Conservation (phyloP, 2,329 filamentous ascomycete genomes). For the Aureobasidium subglaciale region DNA sequence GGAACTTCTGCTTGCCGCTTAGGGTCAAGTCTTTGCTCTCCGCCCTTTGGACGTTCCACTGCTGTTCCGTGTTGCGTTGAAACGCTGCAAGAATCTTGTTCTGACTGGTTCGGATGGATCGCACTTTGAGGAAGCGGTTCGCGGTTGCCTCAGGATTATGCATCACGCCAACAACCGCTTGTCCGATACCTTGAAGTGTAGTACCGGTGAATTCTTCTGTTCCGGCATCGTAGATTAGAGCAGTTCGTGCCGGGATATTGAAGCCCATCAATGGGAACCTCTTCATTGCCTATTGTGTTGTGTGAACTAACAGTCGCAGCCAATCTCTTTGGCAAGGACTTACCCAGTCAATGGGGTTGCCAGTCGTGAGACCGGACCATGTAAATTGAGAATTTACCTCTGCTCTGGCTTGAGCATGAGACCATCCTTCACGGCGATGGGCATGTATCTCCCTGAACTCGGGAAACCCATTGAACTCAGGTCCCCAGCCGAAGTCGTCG, state of each 20-base stretch:
- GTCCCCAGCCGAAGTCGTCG: conserved; percentile 28
- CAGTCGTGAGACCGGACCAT: conserved; percentile 17
- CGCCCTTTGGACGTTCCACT: no score
- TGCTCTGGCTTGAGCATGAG: conserved; percentile 25
- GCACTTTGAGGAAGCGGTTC: conserved; percentile 52
- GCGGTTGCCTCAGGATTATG: conserved; percentile 43
- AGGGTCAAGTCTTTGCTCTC: no score
- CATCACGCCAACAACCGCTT: conserved; percentile 44
- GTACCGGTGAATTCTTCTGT: conserved; percentile 43
- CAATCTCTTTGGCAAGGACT: not conserved
- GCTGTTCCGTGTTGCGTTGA: no score
- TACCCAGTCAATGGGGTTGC: conserved; percentile 20
- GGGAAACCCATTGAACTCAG: conserved; percentile 17
- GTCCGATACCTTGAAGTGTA: conserved; percentile 45
- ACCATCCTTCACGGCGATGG: conserved; percentile 9
- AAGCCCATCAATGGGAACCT: conserved; percentile 55
- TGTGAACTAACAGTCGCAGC: not conserved
- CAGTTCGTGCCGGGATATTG: conserved; percentile 43
- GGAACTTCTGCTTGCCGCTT: no score
- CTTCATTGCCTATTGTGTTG: conserved; percentile 53
- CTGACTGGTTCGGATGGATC: conserved; percentile 47
- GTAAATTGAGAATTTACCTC: conserved; percentile 13
- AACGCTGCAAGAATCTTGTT: conserved; percentile 44
- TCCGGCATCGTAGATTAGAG: conserved; percentile 49
- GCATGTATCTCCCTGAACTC: conserved; percentile 14